Evolutionary conservation across 2,329 filamentous ascomycete genomes (phyloP).

Genomic region (Raffaelea albimanens): DNA sequence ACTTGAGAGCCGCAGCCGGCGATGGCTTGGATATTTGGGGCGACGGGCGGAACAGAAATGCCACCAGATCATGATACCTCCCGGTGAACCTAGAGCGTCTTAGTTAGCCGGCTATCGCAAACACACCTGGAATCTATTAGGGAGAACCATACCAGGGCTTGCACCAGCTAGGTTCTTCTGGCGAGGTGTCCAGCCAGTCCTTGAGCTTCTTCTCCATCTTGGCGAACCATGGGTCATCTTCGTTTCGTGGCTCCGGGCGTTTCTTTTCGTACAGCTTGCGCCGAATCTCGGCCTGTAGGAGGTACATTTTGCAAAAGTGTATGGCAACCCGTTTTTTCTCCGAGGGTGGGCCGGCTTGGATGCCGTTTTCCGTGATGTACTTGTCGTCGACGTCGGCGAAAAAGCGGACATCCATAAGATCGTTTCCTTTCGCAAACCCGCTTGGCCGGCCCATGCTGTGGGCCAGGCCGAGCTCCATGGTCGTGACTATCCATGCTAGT

Average conservation of each 20-base stretch:
- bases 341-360: conserved; percentile 61
- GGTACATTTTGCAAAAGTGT: conserved; percentile 86
- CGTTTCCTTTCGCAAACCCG: conserved; percentile 71
- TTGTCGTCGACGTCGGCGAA: conserved; percentile 73
- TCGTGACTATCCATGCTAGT: conserved; percentile 77
- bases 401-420: conserved; percentile 77
- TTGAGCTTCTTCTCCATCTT: conserved; percentile 71
- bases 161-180: conserved; percentile 61
- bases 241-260: conserved; percentile 62
- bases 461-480: conserved; percentile 81
- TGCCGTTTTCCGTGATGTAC: conserved; percentile 69
- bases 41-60: conserved; percentile 81
- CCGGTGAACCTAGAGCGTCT: conserved; percentile 49
- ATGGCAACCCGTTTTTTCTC: conserved; percentile 83
- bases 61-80: conserved; percentile 77
- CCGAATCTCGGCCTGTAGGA: conserved; percentile 80
- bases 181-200: conserved; percentile 69
- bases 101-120: conserved; percentile 9
- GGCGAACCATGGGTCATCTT: conserved; percentile 79
- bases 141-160: conserved; percentile 70
- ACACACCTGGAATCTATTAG: background rate
- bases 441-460: conserved; percentile 82
- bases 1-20: conserved; percentile 64
- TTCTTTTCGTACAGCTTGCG: conserved; percentile 81
- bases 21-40: conserved; percentile 87